Percentiles rank a stretch among this genome's conserved stretches.
These are phyloP conservation scores for Rubus idaeus DNA, from an alignment of 306 rosid genomes.

Conservation along the genomic window DNA sequence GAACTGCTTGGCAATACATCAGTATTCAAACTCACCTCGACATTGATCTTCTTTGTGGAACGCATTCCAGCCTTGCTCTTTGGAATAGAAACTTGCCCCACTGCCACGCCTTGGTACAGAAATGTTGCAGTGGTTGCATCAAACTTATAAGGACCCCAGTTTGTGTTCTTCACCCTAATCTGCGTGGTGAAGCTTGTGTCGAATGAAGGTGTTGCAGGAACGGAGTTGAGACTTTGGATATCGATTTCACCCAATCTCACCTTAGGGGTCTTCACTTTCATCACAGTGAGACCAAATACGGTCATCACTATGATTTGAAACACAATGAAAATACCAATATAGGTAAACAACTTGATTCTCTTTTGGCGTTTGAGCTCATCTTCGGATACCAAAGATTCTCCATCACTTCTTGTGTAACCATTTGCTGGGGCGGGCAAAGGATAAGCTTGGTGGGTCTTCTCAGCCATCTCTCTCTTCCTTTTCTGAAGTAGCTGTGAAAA, in stretches of 20 bases:
- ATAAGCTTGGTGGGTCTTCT: constrained; percentile 20
- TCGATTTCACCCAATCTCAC: constrained; percentile 10
- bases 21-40: background rate
- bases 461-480: constrained; percentile 19
- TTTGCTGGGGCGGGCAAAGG: constrained; percentile 31
- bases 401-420: constrained; percentile 22
- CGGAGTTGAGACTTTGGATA: background rate
- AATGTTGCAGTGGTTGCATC: constrained; percentile 3
- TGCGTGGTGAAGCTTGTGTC: constrained; percentile 17
- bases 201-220: constrained; percentile 6
- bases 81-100: background rate
- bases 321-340: constrained; percentile 19
- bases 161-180: constrained; percentile 18
- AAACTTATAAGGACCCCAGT: constrained; percentile 22
- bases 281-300: constrained; percentile 1
- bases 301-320: constrained; percentile 19
- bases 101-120: background rate
- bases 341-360: constrained; percentile 8
- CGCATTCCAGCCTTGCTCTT: constrained; percentile 14
- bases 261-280: constrained; percentile 33
- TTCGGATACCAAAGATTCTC: constrained; percentile 18
- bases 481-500: background rate
- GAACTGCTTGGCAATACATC: background rate
- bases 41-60: constrained; percentile 5
- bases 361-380: constrained; percentile 17